Evolutionary conservation across 129 eudicot genomes (phyloP), one percentile per base, ranked within the genome.

Genomic region (Lactuca saligna): DNA sequence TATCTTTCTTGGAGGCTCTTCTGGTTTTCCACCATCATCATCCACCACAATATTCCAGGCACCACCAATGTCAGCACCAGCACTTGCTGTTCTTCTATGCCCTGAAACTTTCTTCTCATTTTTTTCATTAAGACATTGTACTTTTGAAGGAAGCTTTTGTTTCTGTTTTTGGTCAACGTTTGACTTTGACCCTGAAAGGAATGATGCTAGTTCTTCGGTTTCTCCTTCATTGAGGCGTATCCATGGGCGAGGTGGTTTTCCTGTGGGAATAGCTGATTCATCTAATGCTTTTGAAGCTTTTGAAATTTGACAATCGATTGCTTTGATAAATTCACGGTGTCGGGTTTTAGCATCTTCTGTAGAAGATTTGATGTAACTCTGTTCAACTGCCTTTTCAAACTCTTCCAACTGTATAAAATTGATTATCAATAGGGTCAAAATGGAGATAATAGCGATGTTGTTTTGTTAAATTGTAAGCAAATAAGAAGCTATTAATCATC

Each of bases 81-180:
- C 98, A 88, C 98, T 92, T 42, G 96, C 94, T 13, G 96, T 84
- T 75, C 98, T 91, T 54, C 96, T 79, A 75, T 92, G 98, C 9
- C 92, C 88, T 38, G 68, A 42, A 20, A 75, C 63, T 76, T 82
- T 88, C 15, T 77, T 87, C 64, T 71, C 83, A 46, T 49, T 75
- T 42, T 9, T 8, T 14, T 42, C 66, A 64, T 54, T 69, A 72
- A n/a, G 54, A 65, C 49, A 7, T 39, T 25, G 29, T 25, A 25
- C 29, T 25, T 35, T 35, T 4, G 38, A 35, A 35, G 38, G 38
- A 35, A 35, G 6, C 1, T 69, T 29, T 33, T 29, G 72, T 51
- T 67, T 67, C 61, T 34, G 34, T 17, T 32, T 51, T 67, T 34
- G 71, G 39, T 68, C 82, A 14, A 67, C 81, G 56, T 63, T 69